These are phyloP conservation scores for Taxawa tesnikishii DNA, from an alignment of 2,329 filamentous ascomycete genomes.

Conservation along the genomic window DNA sequence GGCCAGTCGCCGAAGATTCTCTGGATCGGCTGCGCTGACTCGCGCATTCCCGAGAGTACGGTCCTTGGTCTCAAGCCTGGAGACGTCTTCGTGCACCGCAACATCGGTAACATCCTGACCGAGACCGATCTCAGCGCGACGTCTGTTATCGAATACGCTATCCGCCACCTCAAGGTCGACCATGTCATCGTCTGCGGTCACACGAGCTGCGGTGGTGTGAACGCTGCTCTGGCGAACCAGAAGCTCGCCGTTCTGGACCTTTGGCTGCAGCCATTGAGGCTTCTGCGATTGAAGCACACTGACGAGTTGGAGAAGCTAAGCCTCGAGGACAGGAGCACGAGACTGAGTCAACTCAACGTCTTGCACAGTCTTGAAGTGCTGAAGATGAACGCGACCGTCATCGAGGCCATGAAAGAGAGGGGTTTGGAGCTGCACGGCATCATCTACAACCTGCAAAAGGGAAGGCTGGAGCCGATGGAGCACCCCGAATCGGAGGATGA, in stretches of 20 bases:
- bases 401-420: constrained; percentile 57
- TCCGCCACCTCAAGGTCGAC: constrained; percentile 55
- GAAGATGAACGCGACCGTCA: constrained; percentile 55
- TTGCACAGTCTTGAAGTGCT: constrained; percentile 54
- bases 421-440: constrained; percentile 67
- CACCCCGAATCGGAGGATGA: constrained; percentile 17
- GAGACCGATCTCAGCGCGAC: constrained; percentile 63
- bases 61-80: constrained; percentile 68
- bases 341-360: constrained; percentile 68
- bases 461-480: constrained; percentile 42
- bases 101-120: constrained; percentile 76
- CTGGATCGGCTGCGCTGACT: constrained; percentile 83
- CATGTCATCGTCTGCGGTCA: constrained; percentile 52
- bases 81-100: constrained; percentile 80
- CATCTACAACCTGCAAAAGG: constrained; percentile 54
- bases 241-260: constrained; percentile 47
- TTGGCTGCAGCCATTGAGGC: constrained; percentile 47
- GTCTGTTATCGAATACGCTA: constrained; percentile 69
- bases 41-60: constrained; percentile 71
- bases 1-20: constrained; percentile 58
- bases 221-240: constrained; percentile 41
- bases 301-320: constrained; percentile 34
- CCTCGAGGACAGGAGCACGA: constrained; percentile 37
- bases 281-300: constrained; percentile 41
- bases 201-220: constrained; percentile 47